A percentile compares a stretch with the other conserved stretches of the same genome.
phyloP scores from a whole-genome alignment of 1,284 basidiomycete species.

The Moesziomyces aphidis region DNA sequence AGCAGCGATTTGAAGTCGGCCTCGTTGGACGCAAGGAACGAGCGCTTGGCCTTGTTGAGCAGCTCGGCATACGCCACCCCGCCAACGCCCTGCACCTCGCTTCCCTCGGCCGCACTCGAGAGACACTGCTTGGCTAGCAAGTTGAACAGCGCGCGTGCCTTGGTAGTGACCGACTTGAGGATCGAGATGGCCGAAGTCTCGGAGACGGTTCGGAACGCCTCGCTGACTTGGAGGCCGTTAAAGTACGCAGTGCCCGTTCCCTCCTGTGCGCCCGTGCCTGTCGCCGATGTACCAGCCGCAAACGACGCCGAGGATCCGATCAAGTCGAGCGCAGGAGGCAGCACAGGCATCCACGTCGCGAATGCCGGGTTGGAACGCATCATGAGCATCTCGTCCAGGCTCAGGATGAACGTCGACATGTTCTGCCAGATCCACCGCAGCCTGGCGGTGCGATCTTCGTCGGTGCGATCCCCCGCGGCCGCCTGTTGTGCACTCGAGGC shows the following conservation, averaged over 20 bases:
- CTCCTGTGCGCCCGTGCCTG: constrained; percentile 2
- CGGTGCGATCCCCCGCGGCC: background rate
- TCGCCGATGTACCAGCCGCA: background rate
- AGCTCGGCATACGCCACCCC: constrained; percentile 42
- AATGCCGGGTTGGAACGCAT: constrained; percentile 48
- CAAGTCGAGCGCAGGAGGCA: constrained; percentile 35
- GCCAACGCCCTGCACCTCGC: background rate
- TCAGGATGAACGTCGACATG: constrained; percentile 36
- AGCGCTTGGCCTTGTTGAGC: constrained; percentile 40
- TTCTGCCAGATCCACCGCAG: constrained; percentile 50
- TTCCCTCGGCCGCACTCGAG: background rate
- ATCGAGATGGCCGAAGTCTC: constrained; percentile 52
- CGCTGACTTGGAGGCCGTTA: constrained; percentile 35
- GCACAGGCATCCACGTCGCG: constrained; percentile 33
- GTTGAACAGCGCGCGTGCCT: constrained; percentile 53
- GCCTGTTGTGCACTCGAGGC: constrained; percentile 19
- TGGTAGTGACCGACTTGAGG: constrained; percentile 53
- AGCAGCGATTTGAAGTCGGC: constrained; percentile 46
- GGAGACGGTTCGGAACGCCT: constrained; percentile 27
- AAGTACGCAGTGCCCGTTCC: constrained; percentile 13
- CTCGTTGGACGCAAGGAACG: constrained; percentile 51
- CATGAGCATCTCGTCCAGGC: constrained; percentile 48
- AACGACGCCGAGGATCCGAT: constrained; percentile 22
- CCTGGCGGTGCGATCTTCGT: constrained; percentile 4
- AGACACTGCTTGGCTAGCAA: constrained; percentile 37